Evolutionary conservation across 306 rosid genomes (phyloP), one percentile per base, ranked within the genome.

Genomic region (Oxytropis ochrocephala): DNA sequence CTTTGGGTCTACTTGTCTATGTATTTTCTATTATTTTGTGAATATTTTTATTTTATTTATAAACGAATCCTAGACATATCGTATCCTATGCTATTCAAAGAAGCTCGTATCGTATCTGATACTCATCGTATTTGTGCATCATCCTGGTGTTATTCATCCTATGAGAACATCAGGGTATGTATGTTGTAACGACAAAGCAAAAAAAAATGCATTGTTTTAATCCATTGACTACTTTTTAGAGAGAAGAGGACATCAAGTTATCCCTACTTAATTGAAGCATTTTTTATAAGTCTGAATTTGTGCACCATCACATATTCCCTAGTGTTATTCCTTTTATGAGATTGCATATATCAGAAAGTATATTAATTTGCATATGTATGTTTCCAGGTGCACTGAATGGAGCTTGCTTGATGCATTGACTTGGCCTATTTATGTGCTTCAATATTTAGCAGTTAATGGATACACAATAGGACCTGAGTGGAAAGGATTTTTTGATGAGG

Each of bases 401-500:
- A 73, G 81, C 83, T 83, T 92, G 80, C 88, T 92, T 30, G 98
- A 92, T 83, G 50, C 86, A 44, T 75, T 92, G 79, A 92, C 98
- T 16, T 92, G 98, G 98, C 96, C 98, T 56, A 89, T 87, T 78
- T 92, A 83, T 82, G 55, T 88, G 77, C 76, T 86, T 73, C 89
- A 80, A 64, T 92, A 89, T 77, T 54, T 92, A 76, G 87, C 88
- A 43, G 67, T 88, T 75, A 72, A 74, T 85, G 95, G 95, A 76
- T 85, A 83, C 60, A 61, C 78, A 12, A 84, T 78, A 42, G 96
- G 91, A 39, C 81, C 82, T 43, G 85, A 80, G 60, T 89, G 96
- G 96, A 86, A 73, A 74, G 92, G 90, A 57, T 92, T 89, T 79
- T 83, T 76, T 69, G 76, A 82, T 2, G 87, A 87, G 72, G 82